Percentiles rank a stretch among this genome's conserved stretches.
These are phyloP conservation scores for Nigrospora oryzae DNA, from an alignment of 2,329 filamentous ascomycete species.

Conservation along the genomic window DNA sequence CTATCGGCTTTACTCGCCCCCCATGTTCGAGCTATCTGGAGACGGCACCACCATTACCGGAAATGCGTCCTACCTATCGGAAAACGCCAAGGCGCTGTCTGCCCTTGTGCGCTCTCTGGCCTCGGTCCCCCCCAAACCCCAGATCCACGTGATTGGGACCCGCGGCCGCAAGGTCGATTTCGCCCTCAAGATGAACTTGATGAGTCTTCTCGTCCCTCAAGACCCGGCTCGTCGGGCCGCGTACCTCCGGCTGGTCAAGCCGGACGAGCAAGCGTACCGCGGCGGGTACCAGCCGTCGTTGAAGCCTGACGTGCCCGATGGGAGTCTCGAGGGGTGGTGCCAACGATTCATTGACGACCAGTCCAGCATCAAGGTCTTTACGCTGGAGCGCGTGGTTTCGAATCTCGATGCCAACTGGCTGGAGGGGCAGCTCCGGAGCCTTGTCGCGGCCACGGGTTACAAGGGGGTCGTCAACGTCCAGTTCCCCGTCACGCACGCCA, in stretches of 20 bases:
- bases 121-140: conserved; percentile 45
- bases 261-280: conserved; percentile 38
- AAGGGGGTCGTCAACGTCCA: conserved; percentile 38
- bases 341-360: conserved; percentile 36
- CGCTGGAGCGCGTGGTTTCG: conserved; percentile 41
- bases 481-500: conserved; percentile 41
- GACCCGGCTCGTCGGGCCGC: conserved; percentile 35
- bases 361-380: conserved; percentile 37
- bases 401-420: conserved; percentile 48
- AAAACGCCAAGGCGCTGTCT: conserved; percentile 33
- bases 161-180: conserved; percentile 39
- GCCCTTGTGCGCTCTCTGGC: conserved; percentile 38
- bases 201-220: conserved; percentile 42
- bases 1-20: conserved; percentile 43
- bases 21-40: conserved; percentile 39
- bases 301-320: conserved; percentile 32
- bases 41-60: conserved; percentile 39
- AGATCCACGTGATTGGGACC: conserved; percentile 39
- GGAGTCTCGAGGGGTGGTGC: conserved; percentile 40
- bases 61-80: conserved; percentile 38
- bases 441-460: conserved; percentile 41
- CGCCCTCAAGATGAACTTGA: conserved; percentile 43
- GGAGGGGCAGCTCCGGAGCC: conserved; percentile 42
- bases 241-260: conserved; percentile 42
- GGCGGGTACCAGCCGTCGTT: conserved; percentile 31